phyloP scores from a whole-genome alignment of 2,329 filamentous ascomycete species.

The Escovopsis weberi region DNA sequence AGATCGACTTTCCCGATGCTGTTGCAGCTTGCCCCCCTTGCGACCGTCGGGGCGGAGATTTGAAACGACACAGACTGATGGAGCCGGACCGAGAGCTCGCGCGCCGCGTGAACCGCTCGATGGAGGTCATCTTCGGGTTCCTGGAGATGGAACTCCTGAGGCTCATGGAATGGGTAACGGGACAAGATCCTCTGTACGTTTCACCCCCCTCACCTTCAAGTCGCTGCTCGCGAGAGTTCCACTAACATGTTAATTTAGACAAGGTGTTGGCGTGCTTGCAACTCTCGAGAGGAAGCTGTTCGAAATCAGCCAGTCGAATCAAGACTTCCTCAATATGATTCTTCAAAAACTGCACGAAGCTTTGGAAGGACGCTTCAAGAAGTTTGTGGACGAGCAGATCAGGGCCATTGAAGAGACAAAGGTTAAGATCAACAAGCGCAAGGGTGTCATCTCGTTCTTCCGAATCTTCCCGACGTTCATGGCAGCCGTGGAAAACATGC shows the following conservation, averaged over 20 bases:
- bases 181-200: constrained; percentile 66
- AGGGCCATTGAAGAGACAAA: constrained; percentile 95
- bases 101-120: constrained; percentile 68
- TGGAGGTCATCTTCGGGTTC: constrained; percentile 80
- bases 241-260: constrained; percentile 31
- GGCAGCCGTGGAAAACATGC: constrained; percentile 71
- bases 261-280: constrained; percentile 78
- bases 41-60: constrained; percentile 55
- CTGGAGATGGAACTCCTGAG: constrained; percentile 64
- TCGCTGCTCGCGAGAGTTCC: background rate
- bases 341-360: constrained; percentile 67
- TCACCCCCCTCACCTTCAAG: background rate
- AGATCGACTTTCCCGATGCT: constrained; percentile 68
- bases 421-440: constrained; percentile 97
- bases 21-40: constrained; percentile 52
- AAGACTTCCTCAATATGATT: constrained; percentile 73
- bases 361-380: constrained; percentile 62
- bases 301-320: constrained; percentile 76
- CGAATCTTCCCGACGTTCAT: constrained; percentile 82
- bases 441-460: constrained; percentile 91
- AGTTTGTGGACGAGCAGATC: constrained; percentile 89
- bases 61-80: constrained; percentile 62
- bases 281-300: constrained; percentile 65
- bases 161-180: constrained; percentile 71
- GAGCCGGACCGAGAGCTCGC: constrained; percentile 81